Base-by-base conservation (phyloP, 1,284 basidiomycete species). In the Bjerkandera adusta region DNA sequence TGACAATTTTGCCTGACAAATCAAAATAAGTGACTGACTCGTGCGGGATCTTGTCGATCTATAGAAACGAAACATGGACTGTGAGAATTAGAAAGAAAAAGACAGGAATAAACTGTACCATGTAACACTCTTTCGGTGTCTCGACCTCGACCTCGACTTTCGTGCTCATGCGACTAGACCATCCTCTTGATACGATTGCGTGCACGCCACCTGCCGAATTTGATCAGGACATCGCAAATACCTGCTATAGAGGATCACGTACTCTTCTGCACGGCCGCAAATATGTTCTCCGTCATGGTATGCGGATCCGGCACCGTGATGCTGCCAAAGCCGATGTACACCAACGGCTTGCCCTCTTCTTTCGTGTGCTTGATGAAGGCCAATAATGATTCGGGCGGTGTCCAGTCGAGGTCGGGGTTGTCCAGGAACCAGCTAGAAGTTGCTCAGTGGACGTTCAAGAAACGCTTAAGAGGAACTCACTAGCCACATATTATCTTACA, bases 161-260 rank as follows among this genome's bases (percentile, higher is more conserved):
- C 58, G 68, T 75, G 49, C 58, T 68, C 67, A 75, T 73, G 20
- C 87, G 71, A 10, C 79, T 73, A 0, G 82, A 83, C 89, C 89
- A 91, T 18, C 89, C 89, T 61, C 86, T 87, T 15, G 81, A 83
- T 18, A 91, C 72, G 52, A 91, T 84, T 0, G 87, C 88, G 24
- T 83, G 71, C 1, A 88, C 84, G 52, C 72, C 72, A 54, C 79
- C 74, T 77, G 48, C 13, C 27, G 13, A 42, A 47, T 1, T 38
- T 16, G 30, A 12, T 11, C 21, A 32, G 6, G 34, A 15, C 13
- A 12, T 33, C 16, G 13, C 8, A 42, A 10, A n/a, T 16, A 20
- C 32, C 7, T 3, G 15, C 11, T 13, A 15, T 11, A 25, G 20
- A 39, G 33, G 21, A 12, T 55, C 29, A 50, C 68, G 51, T 53